Evolutionary conservation across 2,329 filamentous ascomycete genomes (phyloP).

Genomic region (Tolypocladium ovalisporum): DNA sequence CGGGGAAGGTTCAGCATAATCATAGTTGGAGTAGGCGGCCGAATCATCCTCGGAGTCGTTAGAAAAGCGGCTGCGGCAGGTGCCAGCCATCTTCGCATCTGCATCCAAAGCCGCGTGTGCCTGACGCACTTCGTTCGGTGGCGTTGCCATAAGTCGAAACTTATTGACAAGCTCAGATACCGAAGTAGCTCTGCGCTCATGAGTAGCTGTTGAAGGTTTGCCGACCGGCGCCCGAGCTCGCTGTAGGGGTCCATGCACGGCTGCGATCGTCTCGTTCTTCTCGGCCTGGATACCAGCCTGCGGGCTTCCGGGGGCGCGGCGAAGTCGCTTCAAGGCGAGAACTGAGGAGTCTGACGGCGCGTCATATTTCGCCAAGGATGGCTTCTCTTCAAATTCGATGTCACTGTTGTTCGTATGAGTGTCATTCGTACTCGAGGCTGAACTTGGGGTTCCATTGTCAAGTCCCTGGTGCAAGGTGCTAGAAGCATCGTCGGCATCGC

Average conservation of each 20-base stretch:
- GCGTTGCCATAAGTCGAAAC: slow-evolving; percentile 11
- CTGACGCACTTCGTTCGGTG: neutral
- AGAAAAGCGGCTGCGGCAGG: slow-evolving; percentile 4
- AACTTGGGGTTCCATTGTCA: neutral
- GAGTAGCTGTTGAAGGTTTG: neutral
- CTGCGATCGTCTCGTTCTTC: neutral
- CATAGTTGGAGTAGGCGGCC: neutral
- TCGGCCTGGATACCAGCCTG: neutral
- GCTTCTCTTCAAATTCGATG: neutral
- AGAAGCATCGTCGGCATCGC: neutral
- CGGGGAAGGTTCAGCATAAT: neutral
- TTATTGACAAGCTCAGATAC: slow-evolving; percentile 14
- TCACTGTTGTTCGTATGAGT: neutral
- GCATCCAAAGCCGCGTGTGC: neutral
- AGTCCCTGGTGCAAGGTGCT: neutral
- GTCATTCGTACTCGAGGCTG: neutral
- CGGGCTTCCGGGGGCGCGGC: neutral
- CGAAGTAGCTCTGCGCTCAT: slow-evolving; percentile 7
- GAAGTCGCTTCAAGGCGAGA: neutral
- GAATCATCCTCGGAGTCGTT: slow-evolving; percentile 4
- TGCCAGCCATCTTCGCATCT: slow-evolving; percentile 1
- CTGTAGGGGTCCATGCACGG: neutral
- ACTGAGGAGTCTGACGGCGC: neutral
- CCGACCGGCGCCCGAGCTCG: neutral
- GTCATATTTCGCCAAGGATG: neutral